Evolutionary conservation across 2,329 filamentous ascomycete genomes (phyloP).

Genomic region (Ophiostoma himal-ulmi): DNA sequence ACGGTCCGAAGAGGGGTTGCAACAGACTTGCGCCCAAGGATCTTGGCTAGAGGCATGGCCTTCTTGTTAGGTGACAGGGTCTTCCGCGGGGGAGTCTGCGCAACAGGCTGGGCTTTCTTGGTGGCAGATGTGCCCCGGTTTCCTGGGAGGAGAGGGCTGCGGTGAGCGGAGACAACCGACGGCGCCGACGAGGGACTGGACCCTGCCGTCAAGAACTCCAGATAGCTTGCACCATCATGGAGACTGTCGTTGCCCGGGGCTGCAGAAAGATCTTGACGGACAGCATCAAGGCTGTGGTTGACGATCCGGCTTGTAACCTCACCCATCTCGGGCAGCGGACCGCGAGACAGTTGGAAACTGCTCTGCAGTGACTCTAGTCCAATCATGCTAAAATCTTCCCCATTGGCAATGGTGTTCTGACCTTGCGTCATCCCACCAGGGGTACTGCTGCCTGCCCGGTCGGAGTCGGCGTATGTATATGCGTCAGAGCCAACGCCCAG

Average conservation of each 20-base stretch:
- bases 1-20: background rate
- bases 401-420: constrained; percentile 30
- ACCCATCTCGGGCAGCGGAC: constrained; percentile 44
- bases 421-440: constrained; percentile 23
- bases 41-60: constrained; percentile 22
- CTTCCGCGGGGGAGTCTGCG: constrained; percentile 1
- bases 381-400: constrained; percentile 31
- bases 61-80: constrained; percentile 21
- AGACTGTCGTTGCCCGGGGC: constrained; percentile 1
- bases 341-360: constrained; percentile 36
- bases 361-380: constrained; percentile 26
- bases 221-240: constrained; percentile 19
- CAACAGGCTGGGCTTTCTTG: background rate
- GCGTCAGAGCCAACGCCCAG: constrained; percentile 22
- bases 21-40: constrained; percentile 24
- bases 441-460: constrained; percentile 19
- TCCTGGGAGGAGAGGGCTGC: background rate
- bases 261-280: constrained; percentile 36
- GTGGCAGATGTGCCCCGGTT: background rate
- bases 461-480: constrained; percentile 15
- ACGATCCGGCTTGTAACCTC: constrained; percentile 54
- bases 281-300: constrained; percentile 48
- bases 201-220: constrained; percentile 22
- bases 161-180: constrained; percentile 9
- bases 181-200: constrained; percentile 13